Evolutionary conservation across 2,329 filamentous ascomycete genomes (phyloP).

Genomic region (Aotearoamyces nothofagi): DNA sequence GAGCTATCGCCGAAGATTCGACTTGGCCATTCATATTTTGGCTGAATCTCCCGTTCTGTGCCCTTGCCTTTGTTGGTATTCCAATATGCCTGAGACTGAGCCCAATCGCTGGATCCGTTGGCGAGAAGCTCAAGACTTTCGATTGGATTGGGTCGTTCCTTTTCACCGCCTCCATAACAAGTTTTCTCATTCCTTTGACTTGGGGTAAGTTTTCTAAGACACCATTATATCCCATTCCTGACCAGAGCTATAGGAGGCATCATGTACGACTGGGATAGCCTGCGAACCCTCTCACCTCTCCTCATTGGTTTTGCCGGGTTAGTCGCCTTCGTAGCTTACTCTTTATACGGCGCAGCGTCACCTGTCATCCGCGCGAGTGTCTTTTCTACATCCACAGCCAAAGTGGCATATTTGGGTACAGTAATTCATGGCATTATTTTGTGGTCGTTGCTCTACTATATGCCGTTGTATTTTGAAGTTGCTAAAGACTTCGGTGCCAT

Average conservation of each 20-base stretch:
- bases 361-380: slow-evolving; percentile 23
- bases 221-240: background rate
- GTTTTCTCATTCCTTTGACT: slow-evolving; percentile 43
- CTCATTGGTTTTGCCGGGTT: slow-evolving; percentile 35
- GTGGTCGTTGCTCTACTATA: slow-evolving; percentile 38
- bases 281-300: slow-evolving; percentile 44
- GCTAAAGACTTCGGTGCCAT: slow-evolving; percentile 38
- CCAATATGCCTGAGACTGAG: slow-evolving; percentile 11
- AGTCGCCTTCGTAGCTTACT: slow-evolving; percentile 32
- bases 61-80: slow-evolving; percentile 9
- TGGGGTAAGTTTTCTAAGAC: slow-evolving; percentile 25
- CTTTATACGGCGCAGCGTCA: slow-evolving; percentile 20
- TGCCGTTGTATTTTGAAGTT: slow-evolving; percentile 33
- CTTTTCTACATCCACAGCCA: slow-evolving; percentile 29
- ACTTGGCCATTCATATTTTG: slow-evolving; percentile 17
- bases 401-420: slow-evolving; percentile 33
- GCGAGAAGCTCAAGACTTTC: slow-evolving; percentile 19
- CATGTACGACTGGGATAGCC: slow-evolving; percentile 46
- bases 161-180: slow-evolving; percentile 41
- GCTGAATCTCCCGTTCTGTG: slow-evolving; percentile 13
- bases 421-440: slow-evolving; percentile 41
- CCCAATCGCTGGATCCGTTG: slow-evolving; percentile 9
- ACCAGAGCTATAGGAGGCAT: slow-evolving; percentile 28
- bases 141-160: slow-evolving; percentile 48
- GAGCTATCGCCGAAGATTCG: slow-evolving; percentile 23